phyloP scores from a whole-genome alignment of 2,329 filamentous ascomycete genomes.

The Dothideomycetidae sp. region DNA sequence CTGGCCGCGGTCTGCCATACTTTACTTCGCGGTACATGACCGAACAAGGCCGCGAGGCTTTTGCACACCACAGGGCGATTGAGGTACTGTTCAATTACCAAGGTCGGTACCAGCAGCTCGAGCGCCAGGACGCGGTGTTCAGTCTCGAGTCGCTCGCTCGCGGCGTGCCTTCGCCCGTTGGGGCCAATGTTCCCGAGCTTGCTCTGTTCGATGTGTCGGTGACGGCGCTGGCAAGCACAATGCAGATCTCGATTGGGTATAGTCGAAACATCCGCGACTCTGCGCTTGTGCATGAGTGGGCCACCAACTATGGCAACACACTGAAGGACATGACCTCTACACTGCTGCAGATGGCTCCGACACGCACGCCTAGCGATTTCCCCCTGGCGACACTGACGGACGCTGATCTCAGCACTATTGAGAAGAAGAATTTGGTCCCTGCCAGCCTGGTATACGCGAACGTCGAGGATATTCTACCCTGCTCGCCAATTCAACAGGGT shows the following conservation, averaged over 20 bases:
- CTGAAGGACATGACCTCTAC: not conserved
- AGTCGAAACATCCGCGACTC: not conserved
- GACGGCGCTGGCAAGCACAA: not conserved
- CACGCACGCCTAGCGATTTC: not conserved
- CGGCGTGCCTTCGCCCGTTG: not conserved
- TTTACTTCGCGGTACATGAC: not conserved
- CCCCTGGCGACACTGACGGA: not conserved
- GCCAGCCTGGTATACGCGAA: constrained; percentile 23
- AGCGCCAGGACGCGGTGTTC: not conserved
- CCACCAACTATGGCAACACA: not conserved
- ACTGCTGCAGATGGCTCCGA: not conserved
- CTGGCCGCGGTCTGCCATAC: not conserved
- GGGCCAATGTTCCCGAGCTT: not conserved
- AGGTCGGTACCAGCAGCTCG: not conserved
- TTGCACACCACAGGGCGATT: not conserved
- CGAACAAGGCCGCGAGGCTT: not conserved
- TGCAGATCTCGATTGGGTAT: not conserved
- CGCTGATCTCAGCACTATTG: not conserved
- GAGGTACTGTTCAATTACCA: not conserved
- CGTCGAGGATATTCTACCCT: constrained; percentile 27
- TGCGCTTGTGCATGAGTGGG: not conserved
- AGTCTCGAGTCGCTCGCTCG: not conserved
- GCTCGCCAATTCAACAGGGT: constrained; percentile 11
- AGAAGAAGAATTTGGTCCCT: not conserved
- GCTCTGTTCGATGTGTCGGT: not conserved